These are phyloP conservation scores for Suillus brevipes DNA, from an alignment of 768 basidiomycete species.

Conservation along the genomic window DNA sequence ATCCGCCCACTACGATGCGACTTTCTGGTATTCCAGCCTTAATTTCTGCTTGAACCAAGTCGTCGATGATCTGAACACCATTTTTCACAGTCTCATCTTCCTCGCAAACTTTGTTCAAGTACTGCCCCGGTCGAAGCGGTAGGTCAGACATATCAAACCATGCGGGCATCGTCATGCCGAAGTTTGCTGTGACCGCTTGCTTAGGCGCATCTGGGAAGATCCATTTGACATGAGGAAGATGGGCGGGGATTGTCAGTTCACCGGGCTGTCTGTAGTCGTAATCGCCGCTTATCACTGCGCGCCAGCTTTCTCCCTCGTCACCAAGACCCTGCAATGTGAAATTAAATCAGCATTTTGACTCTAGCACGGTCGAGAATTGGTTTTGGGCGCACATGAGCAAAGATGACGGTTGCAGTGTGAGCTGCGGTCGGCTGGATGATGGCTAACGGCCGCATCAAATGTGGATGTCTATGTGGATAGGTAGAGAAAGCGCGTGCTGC, in stretches of 20 bases:
- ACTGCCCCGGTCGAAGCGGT: not conserved
- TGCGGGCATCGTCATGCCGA: conserved; percentile 4
- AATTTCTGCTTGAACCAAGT: conserved; percentile 42
- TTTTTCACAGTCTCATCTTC: conserved; percentile 47
- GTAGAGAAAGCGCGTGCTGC: not conserved
- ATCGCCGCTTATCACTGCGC: conserved; percentile 2
- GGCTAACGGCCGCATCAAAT: not conserved
- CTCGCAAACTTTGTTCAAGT: conserved; percentile 22
- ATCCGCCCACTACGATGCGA: conserved; percentile 50
- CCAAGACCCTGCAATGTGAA: conserved; percentile 39
- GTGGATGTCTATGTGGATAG: not conserved
- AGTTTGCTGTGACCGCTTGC: conserved; percentile 18
- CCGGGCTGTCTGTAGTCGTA: conserved; percentile 3
- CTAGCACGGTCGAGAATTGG: conserved; percentile 13
- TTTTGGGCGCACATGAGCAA: conserved; percentile 7
- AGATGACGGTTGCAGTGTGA: conserved; percentile 13
- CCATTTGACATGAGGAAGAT: conserved; percentile 46
- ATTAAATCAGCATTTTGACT: conserved; percentile 11
- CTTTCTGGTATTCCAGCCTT: conserved; percentile 41
- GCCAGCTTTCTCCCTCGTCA: conserved; percentile 45
- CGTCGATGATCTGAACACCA: conserved; percentile 36
- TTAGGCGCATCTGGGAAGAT: conserved; percentile 49
- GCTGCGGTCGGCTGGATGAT: conserved; percentile 7
- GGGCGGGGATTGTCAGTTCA: conserved; percentile 30
- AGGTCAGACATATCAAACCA: conserved; percentile 11